Percentiles rank a stretch among this genome's conserved stretches.
Conservation (phyloP, 2,329 filamentous ascomycete genomes). For the Purpureocillium lavendulum region DNA sequence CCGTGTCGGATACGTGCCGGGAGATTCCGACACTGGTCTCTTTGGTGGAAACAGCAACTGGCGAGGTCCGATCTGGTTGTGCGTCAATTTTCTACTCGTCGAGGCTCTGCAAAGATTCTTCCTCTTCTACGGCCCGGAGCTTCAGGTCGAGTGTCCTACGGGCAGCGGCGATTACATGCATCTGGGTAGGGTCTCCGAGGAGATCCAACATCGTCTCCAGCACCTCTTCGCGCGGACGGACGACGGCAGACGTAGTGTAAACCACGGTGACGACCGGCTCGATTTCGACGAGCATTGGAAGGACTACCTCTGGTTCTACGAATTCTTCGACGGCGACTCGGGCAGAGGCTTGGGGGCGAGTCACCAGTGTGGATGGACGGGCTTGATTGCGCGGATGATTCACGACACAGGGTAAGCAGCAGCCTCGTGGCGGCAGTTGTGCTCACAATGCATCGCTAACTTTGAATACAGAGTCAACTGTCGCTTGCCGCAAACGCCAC, state of each 20-base stretch:
- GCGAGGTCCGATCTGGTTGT: conserved; percentile 92
- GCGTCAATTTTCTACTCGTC: conserved; percentile 89
- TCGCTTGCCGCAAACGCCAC: conserved; percentile 85
- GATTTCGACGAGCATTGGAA: conserved; percentile 93
- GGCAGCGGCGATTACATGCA: conserved; percentile 95
- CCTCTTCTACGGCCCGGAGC: conserved; percentile 84
- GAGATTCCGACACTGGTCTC: conserved; percentile 91
- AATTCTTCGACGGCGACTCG: conserved; percentile 92
- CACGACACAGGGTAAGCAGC: conserved; percentile 83
- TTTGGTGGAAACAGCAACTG: conserved; percentile 98
- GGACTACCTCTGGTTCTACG: conserved; percentile 80
- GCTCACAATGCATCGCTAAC: too few relatives aligned
- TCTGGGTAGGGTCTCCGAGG: conserved; percentile 86
- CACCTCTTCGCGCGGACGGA: conserved; percentile 82
- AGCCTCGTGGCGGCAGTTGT: too few relatives aligned
- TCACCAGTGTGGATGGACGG: conserved; percentile 96
- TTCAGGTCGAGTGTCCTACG: conserved; percentile 89
- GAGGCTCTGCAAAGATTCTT: conserved; percentile 93
- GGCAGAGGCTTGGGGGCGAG: conserved; percentile 85
- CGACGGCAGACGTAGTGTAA: conserved; percentile 80
- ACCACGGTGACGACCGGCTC: conserved; percentile 73
- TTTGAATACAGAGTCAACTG: conserved; percentile 60
- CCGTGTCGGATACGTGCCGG: conserved; percentile 80
- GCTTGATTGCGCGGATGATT: conserved; percentile 91
- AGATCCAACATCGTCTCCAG: conserved; percentile 89